Evolutionary conservation across 2,329 filamentous ascomycete genomes (phyloP).

Genomic region (Plectosphaerella sp.): DNA sequence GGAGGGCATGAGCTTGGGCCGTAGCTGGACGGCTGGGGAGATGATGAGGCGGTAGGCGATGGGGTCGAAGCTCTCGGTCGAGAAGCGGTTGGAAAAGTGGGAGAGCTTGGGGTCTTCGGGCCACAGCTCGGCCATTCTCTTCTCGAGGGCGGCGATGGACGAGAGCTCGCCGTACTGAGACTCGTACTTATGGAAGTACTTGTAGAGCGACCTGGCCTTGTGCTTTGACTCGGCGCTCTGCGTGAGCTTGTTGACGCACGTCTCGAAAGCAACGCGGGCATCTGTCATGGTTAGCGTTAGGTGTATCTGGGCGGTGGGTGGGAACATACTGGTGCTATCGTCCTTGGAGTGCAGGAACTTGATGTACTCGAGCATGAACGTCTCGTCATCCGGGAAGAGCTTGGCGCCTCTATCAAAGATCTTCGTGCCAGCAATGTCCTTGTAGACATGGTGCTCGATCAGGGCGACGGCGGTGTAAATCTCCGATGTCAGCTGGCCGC

Average conservation of each 20-base stretch:
- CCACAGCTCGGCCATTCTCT: slow-evolving; percentile 89
- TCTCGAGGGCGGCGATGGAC: slow-evolving; percentile 86
- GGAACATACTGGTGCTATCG: slow-evolving; percentile 79
- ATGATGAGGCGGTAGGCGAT: slow-evolving; percentile 77
- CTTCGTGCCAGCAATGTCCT: slow-evolving; percentile 85
- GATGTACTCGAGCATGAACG: slow-evolving; percentile 91
- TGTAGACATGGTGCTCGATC: slow-evolving; percentile 94
- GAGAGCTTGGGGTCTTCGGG: slow-evolving; percentile 76
- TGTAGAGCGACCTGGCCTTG: slow-evolving; percentile 80
- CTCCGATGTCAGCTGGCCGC: slow-evolving; percentile 85
- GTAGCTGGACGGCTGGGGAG: slow-evolving; percentile 74
- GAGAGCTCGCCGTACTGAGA: slow-evolving; percentile 88
- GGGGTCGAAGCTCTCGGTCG: slow-evolving; percentile 72
- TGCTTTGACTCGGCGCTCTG: slow-evolving; percentile 68
- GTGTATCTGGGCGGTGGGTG: not conserved
- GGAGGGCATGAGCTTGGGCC: slow-evolving; percentile 53
- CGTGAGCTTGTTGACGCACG: slow-evolving; percentile 77
- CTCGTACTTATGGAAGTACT: slow-evolving; percentile 94
- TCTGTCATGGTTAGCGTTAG: slow-evolving; percentile 47
- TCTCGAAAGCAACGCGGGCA: slow-evolving; percentile 93
- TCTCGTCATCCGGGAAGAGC: slow-evolving; percentile 88
- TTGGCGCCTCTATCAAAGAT: slow-evolving; percentile 94
- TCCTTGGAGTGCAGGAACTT: slow-evolving; percentile 91
- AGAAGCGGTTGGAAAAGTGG: slow-evolving; percentile 74
- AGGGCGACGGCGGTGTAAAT: slow-evolving; percentile 91